Evolutionary conservation across 1,284 basidiomycete species (phyloP), one percentile per base, ranked within the genome.

Genomic region (Porodaedalea pini): DNA sequence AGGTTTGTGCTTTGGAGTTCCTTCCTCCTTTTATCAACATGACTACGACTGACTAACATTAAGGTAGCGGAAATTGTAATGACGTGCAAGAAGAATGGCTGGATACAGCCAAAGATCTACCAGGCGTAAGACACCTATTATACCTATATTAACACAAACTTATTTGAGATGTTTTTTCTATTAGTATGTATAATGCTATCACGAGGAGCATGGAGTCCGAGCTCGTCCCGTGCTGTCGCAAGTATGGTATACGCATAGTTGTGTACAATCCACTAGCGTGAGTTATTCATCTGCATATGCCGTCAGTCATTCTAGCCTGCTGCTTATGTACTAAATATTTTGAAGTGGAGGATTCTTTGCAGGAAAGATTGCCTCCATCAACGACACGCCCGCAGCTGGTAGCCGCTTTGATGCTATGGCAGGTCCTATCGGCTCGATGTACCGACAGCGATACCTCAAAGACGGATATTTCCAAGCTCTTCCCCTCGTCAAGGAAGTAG

Each of bases 1-100:
- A 76, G 68, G 74, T 72, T 19, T 37, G 59, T 52, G 37, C 17
- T 56, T 36, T 41, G 45, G 39, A 25, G n/a, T n/a, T 29, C 15
- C 45, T 27, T 8, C 8, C 41, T 13, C 2, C 21, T 44, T 15
- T 13, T 41, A 8, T 8, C 8, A 2, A 21, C 3, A 19, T 44
- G 21, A 27, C 21, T 19, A 7, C 25, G 3, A 3, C 11, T 41
- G 25, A 23, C 31, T 15, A 31, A n/a, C 45, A 54, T 50, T 17
- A 51, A 79, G 76, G 81, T 85, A 2, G 79, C 81, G 4, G 75
- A 81, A 60, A 73, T 86, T 47, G 74, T 79, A 11, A 71, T 71
- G 11, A 79, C 85, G 31, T 80, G 78, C 67, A 76, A 75, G 44
- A 69, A 71, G 7, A 77, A 82, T 21, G 72, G 73, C 19, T 85